Evolutionary conservation across 2,329 filamentous ascomycete genomes (phyloP), one percentile per base, ranked within the genome.

Genomic region (Clonostachys rosea): DNA sequence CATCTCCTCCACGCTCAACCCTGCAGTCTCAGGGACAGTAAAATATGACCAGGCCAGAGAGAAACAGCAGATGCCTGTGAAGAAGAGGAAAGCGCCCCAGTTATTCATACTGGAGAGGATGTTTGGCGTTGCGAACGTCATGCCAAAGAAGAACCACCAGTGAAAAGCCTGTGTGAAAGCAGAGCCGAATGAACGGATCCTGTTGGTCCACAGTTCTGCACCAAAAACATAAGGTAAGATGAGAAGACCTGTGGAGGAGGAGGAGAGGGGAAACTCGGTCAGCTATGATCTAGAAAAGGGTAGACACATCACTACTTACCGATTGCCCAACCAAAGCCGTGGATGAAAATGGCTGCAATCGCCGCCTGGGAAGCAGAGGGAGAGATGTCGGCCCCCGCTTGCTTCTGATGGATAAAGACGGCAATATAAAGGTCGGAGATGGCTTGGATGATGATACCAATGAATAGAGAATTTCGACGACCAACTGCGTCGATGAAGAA

Each of bases 11-110:
- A 77, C 66, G 14, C 67, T 68, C 18, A 74, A 60, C 45, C 73
- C 73, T 52, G 75, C 76, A 13, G 74, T 73, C 56, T 78, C 73
- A 1, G 75, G 73, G 24, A 77, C 58, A 46, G 71, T 69, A 58
- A 75, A 71, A 54, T 64, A 76, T 6, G 71, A 63, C 46, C 69
- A 74, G 46, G 69, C 56, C 13, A 35, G 34, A 34, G 34, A 34
- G 35, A 40, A 17, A 20, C 40, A 45, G 7, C 34, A 39, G 18
- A 45, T 12, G 49, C 48, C n/a, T 24, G 42, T 43, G 8, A 53
- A 52, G 47, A 51, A 48, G 3, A 51, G 40, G 34, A 53, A 54
- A 10, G 49, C 36, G 11, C 44, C 44, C 16, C 16, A 16, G 44
- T 45, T 39, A 13, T 36, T 36, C 34, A 52, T 49, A 2, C 44